These are phyloP conservation scores for Rubus idaeus DNA, from an alignment of 306 rosid species.

Conservation along the genomic window DNA sequence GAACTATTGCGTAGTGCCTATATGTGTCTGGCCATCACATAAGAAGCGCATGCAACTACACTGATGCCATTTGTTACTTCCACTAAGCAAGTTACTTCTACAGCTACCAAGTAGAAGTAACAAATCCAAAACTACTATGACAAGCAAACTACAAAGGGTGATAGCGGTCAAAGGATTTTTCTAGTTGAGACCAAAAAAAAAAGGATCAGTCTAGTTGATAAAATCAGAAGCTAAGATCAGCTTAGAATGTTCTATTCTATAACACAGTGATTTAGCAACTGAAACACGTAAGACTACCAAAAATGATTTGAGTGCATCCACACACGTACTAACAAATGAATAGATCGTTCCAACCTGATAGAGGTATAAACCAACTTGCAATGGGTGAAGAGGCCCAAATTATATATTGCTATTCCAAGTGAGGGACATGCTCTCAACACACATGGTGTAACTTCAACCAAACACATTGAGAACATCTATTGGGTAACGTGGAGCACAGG, in stretches of 20 bases:
- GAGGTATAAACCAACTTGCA: background rate
- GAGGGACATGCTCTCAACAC: background rate
- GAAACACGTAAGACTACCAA: background rate
- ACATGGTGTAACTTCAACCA: background rate
- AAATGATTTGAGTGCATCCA: background rate
- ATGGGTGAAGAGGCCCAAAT: background rate
- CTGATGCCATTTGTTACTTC: background rate
- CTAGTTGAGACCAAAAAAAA: background rate
- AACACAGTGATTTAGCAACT: background rate
- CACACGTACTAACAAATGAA: background rate
- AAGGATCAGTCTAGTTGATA: background rate
- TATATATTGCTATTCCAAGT: background rate
- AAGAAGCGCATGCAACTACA: background rate
- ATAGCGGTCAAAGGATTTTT: background rate
- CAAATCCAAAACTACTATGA: background rate
- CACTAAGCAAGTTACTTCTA: no score
- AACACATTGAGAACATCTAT: background rate
- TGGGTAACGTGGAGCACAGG: background rate
- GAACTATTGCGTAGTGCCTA: background rate
- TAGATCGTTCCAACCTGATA: background rate
- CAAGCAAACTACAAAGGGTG: background rate
- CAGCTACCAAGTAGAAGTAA: no score
- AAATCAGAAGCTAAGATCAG: background rate
- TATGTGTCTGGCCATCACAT: background rate
- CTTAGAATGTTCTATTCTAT: background rate